Evolutionary conservation across 495 filamentous ascomycete genomes (phyloP), one percentile per base, ranked within the genome.

Genomic region (Aspergillus affinis): DNA sequence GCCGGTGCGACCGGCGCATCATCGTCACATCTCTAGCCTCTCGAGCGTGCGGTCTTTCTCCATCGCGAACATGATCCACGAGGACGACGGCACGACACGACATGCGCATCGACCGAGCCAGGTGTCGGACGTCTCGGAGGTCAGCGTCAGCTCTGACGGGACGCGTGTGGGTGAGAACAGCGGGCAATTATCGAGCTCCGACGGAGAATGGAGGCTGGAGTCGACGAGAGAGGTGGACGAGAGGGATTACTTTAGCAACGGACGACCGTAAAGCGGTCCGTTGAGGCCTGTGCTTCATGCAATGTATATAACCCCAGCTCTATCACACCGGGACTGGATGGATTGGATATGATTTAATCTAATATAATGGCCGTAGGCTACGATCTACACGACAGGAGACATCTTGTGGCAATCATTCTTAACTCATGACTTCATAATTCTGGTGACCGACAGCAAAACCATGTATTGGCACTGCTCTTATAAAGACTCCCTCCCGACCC

Each of bases 81-180:
- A 54, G 32, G 55, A 60, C 4, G 59, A 55, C 48, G 32, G 30
- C 27, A 13, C 46, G 15, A 36, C 53, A 21, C 18, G 47, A 36
- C 27, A 47, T 19, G 19, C 57, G 21, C 50, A 59, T 4, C 56
- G 63, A 17, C 57, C 60, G 36, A 44, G 32, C 23, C 49, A 57
- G 10, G 52, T 60, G 13, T 62, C 63, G n/a, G 60, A 58, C 15
- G 21, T 66, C 13, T 62, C 60, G 2, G 60, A 66, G 32, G 32
- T 47, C 12, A 66, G 52, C 50, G 49, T 65, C 41, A 65, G 63
- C 12, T 65, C 63, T 1, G 51, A 54, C n/a, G 63, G 63, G 17
- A 59, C 51, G 27, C 29, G 55, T 3, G 47, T 32, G 10, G 13
- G 27, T 26, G 21, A 52, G 18, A 17, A n/a, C 9, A 5, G 36